These are phyloP conservation scores for Globisporangium radiosum DNA, from an alignment of 352 stramenopile genomes.

Conservation along the genomic window DNA sequence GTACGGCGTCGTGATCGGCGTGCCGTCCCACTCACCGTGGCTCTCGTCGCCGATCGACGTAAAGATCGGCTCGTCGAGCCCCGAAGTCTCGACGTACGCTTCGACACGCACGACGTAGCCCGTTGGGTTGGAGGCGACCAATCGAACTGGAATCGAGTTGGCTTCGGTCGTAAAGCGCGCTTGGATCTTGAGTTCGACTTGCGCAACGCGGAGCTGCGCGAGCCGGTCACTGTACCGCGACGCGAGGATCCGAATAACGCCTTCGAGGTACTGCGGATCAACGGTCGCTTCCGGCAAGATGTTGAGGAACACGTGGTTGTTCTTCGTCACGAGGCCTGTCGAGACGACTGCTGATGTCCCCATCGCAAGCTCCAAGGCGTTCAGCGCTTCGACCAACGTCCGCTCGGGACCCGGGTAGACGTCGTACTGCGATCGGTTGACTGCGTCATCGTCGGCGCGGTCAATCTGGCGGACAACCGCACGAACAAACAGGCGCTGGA, in stretches of 20 bases:
- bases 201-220: conserved; percentile 89
- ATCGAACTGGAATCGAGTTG: conserved; percentile 92
- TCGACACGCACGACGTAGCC: conserved; percentile 99
- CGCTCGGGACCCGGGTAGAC: conserved; percentile 92
- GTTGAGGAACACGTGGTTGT: conserved; percentile 99
- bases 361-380: conserved; percentile 95
- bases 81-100: conserved; percentile 96
- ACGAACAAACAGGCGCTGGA: conserved; percentile 95
- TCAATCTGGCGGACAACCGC: conserved; percentile 91
- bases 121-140: conserved; percentile 97
- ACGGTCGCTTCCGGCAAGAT: conserved; percentile 93
- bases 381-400: conserved; percentile 97
- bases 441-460: conserved; percentile 54
- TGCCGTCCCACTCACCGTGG: conserved; percentile 92
- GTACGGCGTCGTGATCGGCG: conserved; percentile 95
- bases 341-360: conserved; percentile 82
- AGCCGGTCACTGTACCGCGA: conserved; percentile 88
- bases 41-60: conserved; percentile 87
- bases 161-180: conserved; percentile 90
- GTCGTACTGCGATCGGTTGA: conserved; percentile 76
- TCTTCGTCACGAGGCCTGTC: conserved; percentile 73
- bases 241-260: conserved; percentile 90
- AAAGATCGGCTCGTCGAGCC: conserved; percentile 79
- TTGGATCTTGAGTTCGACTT: conserved; percentile 97
- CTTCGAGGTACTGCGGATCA: conserved; percentile 94